A percentile compares a stretch with the other conserved stretches of the same genome.
These are phyloP conservation scores for Rubroboletus satanas DNA, from an alignment of 768 basidiomycete genomes.

Conservation along the genomic window DNA sequence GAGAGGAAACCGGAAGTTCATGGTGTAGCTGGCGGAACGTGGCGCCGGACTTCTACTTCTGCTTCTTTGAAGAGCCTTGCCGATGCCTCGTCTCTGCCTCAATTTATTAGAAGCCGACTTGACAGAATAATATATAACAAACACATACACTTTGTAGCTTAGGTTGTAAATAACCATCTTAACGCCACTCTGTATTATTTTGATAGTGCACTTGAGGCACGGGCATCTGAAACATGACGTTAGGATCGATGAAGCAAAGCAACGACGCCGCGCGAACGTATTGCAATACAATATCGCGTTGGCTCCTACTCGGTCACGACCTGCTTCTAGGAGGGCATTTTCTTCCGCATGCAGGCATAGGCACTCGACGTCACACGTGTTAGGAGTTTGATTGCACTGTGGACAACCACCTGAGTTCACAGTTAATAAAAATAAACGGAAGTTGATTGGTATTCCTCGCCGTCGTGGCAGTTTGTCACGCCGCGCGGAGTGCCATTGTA, in stretches of 20 bases:
- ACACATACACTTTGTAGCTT: conserved; percentile 86
- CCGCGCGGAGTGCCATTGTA: conserved; percentile 97
- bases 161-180: conserved; percentile 92
- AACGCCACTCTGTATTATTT: conserved; percentile 94
- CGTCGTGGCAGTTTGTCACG: conserved; percentile 72
- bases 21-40: conserved; percentile 43
- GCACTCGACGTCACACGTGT: conserved; percentile 63
- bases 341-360: conserved; percentile 97
- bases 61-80: conserved; percentile 75
- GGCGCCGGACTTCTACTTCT: conserved; percentile 74
- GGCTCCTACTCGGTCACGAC: conserved; percentile 80
- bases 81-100: conserved; percentile 74
- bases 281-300: conserved; percentile 95
- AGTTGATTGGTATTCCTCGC: conserved; percentile 3
- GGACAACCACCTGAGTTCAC: conserved; percentile 84
- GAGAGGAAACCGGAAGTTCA: conserved; percentile 7
- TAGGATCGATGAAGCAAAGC: not conserved
- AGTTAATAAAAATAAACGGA: conserved; percentile 37
- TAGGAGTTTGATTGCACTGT: conserved; percentile 62
- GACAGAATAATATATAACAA: not conserved
- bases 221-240: conserved; percentile 66
- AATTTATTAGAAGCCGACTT: not conserved
- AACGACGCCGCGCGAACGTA: conserved; percentile 57
- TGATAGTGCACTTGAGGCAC: conserved; percentile 93
- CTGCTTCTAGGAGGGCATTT: conserved; percentile 93